Base-by-base conservation (phyloP, 169 alveolate species). In the Haemoproteus tartakovskyi region DNA sequence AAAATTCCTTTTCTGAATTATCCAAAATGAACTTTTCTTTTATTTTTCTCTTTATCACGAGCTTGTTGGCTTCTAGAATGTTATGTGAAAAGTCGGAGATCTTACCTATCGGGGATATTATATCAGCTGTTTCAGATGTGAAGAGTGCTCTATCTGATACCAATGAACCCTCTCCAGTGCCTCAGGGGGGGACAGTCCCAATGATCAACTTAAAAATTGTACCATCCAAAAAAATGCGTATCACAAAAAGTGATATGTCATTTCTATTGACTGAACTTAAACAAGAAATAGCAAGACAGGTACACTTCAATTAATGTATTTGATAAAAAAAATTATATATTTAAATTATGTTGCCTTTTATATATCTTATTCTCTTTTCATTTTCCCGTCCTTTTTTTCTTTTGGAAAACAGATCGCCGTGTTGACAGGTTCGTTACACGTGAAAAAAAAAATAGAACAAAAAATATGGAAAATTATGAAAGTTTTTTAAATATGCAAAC, bases 201-300 rank as follows among this genome's bases (percentile, higher is more conserved):
- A 52, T 43, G 26, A 67, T 67, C 36, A 67, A 67, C 24, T 29
- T 67, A 45, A 67, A 67, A 67, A 54, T 67, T 26, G 82, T 67
- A 11, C 82, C 82, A 52, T 67, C 82, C 19, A 67, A 54, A 67
- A 67, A 54, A 30, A 12, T 67, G 36, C 37, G 37, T 47, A 41
- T 67, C 36, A 67, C 74, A n/a, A 67, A 52, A 24, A 67, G 45
- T 54, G 82, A 67, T 41, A 38, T 67, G 67, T 30, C 56, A 51
- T 67, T 67, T 30, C 37, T 67, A 45, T 40, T 67, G 22, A 54
- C 82, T 9, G 74, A 67, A 27, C 38, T 67, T 1, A 24, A 60
- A 38, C 82, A 67, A 47, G 82, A 67, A 56, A 67, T 67, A 40
- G 43, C 61, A 43, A 67, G 82, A 67, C 82, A 67, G 40, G 82